A percentile compares a stretch with the other conserved stretches of the same genome.
These are phyloP conservation scores for Gonapodya sp. DNA, from an alignment of 192 early-diverging fungal species.

Conservation along the genomic window DNA sequence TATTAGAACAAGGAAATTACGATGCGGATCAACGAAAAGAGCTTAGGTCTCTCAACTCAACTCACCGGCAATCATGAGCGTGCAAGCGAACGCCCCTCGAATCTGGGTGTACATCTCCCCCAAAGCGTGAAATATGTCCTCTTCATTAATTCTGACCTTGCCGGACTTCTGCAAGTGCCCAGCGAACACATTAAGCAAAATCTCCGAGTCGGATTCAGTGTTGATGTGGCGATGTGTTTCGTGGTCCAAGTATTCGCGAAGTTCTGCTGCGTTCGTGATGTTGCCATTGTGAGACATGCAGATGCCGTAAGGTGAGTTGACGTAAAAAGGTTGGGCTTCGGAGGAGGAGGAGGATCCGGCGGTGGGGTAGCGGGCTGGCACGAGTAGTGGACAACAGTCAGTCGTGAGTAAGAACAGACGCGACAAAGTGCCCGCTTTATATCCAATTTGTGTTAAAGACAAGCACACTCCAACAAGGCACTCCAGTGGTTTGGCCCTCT, in stretches of 20 bases:
- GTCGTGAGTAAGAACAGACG: neutral
- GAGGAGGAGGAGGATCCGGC: conserved; percentile 91
- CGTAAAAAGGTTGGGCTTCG: conserved; percentile 99
- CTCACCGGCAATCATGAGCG: conserved; percentile 89
- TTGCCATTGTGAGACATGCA: conserved; percentile 98
- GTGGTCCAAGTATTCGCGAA: conserved; percentile 80
- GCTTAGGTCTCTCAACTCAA: neutral
- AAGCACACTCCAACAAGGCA: no score
- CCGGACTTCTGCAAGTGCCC: conserved; percentile 94
- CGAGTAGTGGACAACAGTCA: neutral
- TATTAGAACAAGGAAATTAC: neutral
- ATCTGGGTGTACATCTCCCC: conserved; percentile 72
- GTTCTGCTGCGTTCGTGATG: conserved; percentile 84
- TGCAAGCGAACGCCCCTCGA: conserved; percentile 87
- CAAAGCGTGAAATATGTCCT: conserved; percentile 95
- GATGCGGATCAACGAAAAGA: no score
- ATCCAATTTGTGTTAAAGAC: no score
- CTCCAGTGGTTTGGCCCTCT: no score
- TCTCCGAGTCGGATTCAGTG: conserved; percentile 98
- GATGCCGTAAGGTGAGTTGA: conserved; percentile 98
- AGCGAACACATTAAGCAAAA: conserved; percentile 95
- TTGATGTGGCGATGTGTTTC: conserved; percentile 99
- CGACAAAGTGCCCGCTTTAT: conserved; percentile 1
- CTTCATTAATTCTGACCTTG: conserved; percentile 94
- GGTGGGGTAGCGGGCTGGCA: conserved; percentile 97